Percentiles rank a stretch among this genome's conserved stretches.
Conservation (phyloP, 2,329 filamentous ascomycete genomes). For the Ceratocystis diversiconidia region DNA sequence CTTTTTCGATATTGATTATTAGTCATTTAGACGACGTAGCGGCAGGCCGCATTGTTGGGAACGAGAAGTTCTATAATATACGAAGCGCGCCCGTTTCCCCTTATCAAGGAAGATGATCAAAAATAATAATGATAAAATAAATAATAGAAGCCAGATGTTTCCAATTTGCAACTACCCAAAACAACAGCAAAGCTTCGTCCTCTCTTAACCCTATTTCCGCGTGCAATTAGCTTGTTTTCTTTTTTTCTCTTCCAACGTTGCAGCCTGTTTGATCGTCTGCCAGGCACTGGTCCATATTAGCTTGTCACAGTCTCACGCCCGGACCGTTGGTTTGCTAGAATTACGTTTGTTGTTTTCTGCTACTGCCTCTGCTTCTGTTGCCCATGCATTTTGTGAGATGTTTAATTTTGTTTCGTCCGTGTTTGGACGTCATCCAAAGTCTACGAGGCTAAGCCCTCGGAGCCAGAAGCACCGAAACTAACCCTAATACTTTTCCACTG, state of each 20-base stretch:
- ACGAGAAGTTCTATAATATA: no score
- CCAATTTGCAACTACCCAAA: no score
- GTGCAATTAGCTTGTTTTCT: neutral
- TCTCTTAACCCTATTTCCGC: neutral
- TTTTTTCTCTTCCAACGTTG: neutral
- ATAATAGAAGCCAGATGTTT: no score
- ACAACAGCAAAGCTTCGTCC: neutral
- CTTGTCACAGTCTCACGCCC: neutral
- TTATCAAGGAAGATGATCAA: no score
- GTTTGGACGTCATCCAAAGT: conserved; percentile 1
- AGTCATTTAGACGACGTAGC: no score
- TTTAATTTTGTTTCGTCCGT: neutral
- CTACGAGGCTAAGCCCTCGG: neutral
- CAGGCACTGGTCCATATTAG: neutral
- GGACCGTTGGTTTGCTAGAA: neutral
- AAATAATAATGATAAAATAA: no score
- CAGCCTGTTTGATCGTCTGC: neutral
- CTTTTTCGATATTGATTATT: no score
- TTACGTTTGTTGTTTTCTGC: no score
- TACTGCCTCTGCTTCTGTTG: neutral
- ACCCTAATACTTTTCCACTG: no score
- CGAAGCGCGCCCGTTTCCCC: no score
- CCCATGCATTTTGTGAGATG: neutral
- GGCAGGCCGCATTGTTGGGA: no score
- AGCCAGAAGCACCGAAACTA: neutral